Evolutionary conservation across 2,329 filamentous ascomycete genomes (phyloP), one percentile per base, ranked within the genome.

Genomic region (Xylaria sp.): DNA sequence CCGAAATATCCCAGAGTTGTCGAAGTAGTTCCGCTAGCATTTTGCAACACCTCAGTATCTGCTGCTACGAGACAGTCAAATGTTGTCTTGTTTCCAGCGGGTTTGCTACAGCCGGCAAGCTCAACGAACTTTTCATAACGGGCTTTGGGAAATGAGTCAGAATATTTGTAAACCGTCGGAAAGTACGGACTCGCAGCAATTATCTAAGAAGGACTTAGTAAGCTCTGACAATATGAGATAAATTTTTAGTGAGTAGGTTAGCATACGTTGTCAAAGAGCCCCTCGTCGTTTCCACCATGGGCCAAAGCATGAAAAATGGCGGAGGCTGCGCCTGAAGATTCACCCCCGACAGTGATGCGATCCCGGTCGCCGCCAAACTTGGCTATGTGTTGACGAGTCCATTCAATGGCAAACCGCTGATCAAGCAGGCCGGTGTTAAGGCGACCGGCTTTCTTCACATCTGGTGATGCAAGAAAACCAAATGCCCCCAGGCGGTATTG

Each of bases 351-450:
- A 10, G 77, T 79, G 35, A 80, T 75, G 32, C 74, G 75, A 8
- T 64, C 71, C 40, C 77, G 75, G 54, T 80, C 76, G 18, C 78
- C 78, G 21, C 78, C 78, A 63, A 80, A 80, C 27, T 73, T 73
- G n/a, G 75, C 71, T 64, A 79, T 78, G 40, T 78, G 60, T 50
- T 83, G 75, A 63, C 86, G 82, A 2, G 89, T 81, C 88, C 88
- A 90, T 71, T 88, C 79, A 8, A 90, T 78, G 27, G 86, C 86
- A 21, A 87, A 78, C 13, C 85, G 81, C 73, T 89, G 87, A 81
- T 84, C 73, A 74, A 83, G 68, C 70, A 78, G 59, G 75, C 80
- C 70, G 79, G 81, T 65, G 77, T 84, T 71, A 66, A 74, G 29
- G 69, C 84, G 25, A 8, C 75, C 75, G 3, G 68, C 53, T 21